Base-by-base conservation (phyloP, 768 basidiomycete species). In the Gloeophyllum trabeum region DNA sequence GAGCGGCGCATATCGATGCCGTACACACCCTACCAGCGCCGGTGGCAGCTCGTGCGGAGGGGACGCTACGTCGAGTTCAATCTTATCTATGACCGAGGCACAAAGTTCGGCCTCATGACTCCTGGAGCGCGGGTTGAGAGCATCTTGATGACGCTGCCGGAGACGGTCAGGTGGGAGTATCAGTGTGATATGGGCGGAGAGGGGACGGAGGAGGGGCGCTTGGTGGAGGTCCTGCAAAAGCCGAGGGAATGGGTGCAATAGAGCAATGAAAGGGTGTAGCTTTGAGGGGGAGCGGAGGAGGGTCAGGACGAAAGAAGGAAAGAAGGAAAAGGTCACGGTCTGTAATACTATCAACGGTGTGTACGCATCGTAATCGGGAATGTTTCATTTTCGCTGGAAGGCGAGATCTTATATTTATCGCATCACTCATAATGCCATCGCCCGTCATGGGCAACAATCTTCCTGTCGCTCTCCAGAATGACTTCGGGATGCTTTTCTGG, bases 61-160 rank as follows among this genome's bases (percentile, higher is more conserved):
- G 93, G 93, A 1, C 72, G 93, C 47, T 94, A 97, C 55, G 94
- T 94, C 40, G 94, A 99, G 59, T 99, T 82, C 59, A 81, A 76
- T 56, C 62, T 83, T 43, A 70, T 79, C n/a, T 66, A 74, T 52
- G 79, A 81, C 53, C 64, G 81, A 30, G 81, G 79, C 4, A 81
- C 80, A 14, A 79, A 76, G 55, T 81, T 79, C 46, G 78, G 76
- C 6, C 61, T 82, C 39, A 61, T 61, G 45, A 73, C 75, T 13
- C 80, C 78, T 3, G 75, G 76, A 6, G 65, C 77, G 24, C 60
- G 73, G 23, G 68, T 75, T 7, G 80, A 84, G 60, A 79, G 75
- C 50, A 75, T 83, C 41, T 58, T 81, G 40, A 74, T 80, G 65
- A 73, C 70, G 48, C 59, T 84, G 48, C 81, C 81, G 1, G 71